Conservation (phyloP, 495 filamentous ascomycete genomes). For the Penicillium steckii region DNA sequence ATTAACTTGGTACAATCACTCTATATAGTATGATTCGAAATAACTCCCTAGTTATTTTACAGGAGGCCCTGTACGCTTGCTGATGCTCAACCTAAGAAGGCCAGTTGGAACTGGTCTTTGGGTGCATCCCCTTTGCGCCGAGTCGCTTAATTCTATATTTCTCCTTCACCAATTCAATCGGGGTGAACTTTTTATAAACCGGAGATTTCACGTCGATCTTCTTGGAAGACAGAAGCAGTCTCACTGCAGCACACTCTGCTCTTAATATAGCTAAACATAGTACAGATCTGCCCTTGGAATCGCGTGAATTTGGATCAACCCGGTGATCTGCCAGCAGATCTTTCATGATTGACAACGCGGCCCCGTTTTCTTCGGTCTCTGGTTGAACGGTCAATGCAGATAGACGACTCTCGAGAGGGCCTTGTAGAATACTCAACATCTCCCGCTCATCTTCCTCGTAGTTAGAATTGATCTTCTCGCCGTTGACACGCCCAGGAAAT, state of each 20-base stretch:
- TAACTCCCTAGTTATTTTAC: too few species aligned
- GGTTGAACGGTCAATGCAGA: neutral
- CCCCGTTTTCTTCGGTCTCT: neutral
- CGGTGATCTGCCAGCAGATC: neutral
- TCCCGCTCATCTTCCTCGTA: neutral
- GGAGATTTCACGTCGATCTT: neutral
- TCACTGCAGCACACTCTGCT: neutral
- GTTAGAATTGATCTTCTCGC: neutral
- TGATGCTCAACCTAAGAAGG: neutral
- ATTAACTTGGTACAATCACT: too few species aligned
- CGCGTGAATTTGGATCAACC: neutral
- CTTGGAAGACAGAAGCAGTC: neutral
- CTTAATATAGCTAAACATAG: neutral
- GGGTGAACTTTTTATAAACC: neutral
- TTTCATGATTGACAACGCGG: neutral
- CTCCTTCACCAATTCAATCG: neutral
- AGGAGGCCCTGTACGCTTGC: too few species aligned
- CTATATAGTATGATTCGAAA: too few species aligned
- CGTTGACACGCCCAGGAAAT: neutral
- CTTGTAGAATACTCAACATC: neutral
- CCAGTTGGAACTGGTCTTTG: neutral
- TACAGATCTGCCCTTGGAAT: neutral
- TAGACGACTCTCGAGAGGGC: neutral
- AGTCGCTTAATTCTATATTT: neutral
- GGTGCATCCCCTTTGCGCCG: neutral